Percentiles rank a stretch among this genome's conserved stretches.
Evolutionary conservation across 352 stramenopile genomes (phyloP).

Genomic region (Aphanomyces invadans): DNA sequence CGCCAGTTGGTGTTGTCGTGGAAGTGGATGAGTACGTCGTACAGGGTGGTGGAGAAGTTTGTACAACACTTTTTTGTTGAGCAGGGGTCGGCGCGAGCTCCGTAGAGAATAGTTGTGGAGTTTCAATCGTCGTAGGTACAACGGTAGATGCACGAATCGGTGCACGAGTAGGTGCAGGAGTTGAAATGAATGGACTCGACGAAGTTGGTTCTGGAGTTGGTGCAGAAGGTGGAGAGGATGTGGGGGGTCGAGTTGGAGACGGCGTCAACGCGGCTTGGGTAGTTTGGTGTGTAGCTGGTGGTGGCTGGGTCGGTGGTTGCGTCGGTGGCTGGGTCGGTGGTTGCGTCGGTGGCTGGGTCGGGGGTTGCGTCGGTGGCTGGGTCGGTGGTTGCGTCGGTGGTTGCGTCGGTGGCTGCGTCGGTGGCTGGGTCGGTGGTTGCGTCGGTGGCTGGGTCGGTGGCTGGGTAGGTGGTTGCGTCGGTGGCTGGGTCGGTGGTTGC

Average conservation of each 20-base stretch:
- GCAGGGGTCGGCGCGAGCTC: background rate
- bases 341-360: background rate
- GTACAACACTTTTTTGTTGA: too few relatives aligned
- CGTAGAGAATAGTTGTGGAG: background rate
- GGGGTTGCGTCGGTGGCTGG: too few relatives aligned
- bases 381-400: conserved; percentile 11
- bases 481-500: background rate
- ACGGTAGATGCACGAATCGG: background rate
- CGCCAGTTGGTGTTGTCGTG: background rate
- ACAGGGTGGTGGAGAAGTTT: too few relatives aligned
- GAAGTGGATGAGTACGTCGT: background rate
- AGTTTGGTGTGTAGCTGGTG: background rate
- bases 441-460: background rate
- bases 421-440: background rate
- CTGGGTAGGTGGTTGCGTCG: background rate
- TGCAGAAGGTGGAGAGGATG: background rate
- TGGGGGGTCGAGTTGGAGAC: background rate
- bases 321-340: background rate
- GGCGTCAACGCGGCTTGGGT: background rate
- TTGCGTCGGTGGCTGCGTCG: background rate
- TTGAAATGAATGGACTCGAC: background rate
- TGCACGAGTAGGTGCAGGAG: background rate
- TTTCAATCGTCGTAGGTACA: background rate
- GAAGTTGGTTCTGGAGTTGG: background rate
- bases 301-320: background rate